Evolutionary conservation across 2,329 filamentous ascomycete genomes (phyloP).

Genomic region (Daldinia sp.): DNA sequence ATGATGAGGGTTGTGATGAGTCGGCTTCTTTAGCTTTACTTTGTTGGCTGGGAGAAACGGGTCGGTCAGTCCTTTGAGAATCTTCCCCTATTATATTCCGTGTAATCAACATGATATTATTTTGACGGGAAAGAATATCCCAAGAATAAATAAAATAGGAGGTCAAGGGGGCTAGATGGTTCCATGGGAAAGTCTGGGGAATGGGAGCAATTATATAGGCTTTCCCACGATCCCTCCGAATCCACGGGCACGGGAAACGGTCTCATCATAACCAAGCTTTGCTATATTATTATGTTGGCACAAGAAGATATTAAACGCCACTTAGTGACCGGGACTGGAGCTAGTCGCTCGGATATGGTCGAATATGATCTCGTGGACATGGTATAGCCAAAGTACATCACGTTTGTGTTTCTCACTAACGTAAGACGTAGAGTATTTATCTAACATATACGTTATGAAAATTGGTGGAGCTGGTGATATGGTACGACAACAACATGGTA

Average conservation of each 20-base stretch:
- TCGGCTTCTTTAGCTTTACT: neutral
- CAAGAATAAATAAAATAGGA: neutral
- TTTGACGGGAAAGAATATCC: neutral
- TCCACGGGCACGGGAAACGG: neutral
- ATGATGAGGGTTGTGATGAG: constrained; percentile 3
- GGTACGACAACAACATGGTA: constrained; percentile 21
- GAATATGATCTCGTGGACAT: constrained; percentile 18
- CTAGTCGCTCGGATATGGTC: neutral
- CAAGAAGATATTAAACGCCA: constrained; percentile 3
- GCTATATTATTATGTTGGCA: neutral
- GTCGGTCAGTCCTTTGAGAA: neutral
- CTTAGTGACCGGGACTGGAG: constrained; percentile 13
- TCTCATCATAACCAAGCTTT: constrained; percentile 26
- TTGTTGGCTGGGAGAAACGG: neutral
- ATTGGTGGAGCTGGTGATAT: constrained; percentile 10
- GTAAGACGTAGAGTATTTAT: neutral
- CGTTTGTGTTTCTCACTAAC: neutral
- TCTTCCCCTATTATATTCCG: neutral
- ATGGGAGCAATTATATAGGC: neutral
- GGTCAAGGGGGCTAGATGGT: constrained; percentile 3
- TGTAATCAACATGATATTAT: neutral
- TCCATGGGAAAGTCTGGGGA: constrained; percentile 8
- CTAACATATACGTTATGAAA: constrained; percentile 1
- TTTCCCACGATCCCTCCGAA: neutral
- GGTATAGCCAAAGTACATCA: neutral